These are phyloP conservation scores for Penicillium brasilianum DNA, from an alignment of 2,329 filamentous ascomycete species.

Conservation along the genomic window DNA sequence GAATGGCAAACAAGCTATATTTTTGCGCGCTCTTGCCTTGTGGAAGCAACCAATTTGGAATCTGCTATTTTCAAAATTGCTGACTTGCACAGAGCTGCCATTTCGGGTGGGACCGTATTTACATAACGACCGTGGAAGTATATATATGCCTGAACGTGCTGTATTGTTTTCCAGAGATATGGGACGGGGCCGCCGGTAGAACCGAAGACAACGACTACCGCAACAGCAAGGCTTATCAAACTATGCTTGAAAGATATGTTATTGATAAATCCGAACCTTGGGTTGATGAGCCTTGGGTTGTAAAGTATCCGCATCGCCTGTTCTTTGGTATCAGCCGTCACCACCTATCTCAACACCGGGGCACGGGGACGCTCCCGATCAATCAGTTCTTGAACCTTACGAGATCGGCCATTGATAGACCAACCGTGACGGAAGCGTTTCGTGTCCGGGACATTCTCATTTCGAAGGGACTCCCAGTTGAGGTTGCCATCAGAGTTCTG, in stretches of 20 bases:
- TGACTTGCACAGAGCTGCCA: neutral
- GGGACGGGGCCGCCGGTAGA: neutral
- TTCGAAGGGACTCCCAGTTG: neutral
- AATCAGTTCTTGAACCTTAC: neutral
- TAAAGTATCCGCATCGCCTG: neutral
- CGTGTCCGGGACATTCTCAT: neutral
- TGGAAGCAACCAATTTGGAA: neutral
- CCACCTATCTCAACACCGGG: neutral
- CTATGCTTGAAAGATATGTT: neutral
- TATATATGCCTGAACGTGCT: neutral
- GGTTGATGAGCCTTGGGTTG: neutral
- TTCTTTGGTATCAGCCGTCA: neutral
- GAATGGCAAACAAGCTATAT: neutral
- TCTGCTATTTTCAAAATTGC: neutral
- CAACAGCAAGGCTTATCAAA: neutral
- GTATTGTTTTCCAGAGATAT: neutral
- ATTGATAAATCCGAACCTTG: neutral
- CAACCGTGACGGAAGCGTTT: neutral
- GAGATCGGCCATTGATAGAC: neutral
- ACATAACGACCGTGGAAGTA: neutral
- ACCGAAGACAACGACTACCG: neutral
- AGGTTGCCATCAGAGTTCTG: neutral
- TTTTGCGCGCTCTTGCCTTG: neutral
- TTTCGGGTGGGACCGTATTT: neutral
- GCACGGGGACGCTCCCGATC: neutral